A percentile compares a stretch with the other conserved stretches of the same genome.
Evolutionary conservation across 495 filamentous ascomycete genomes (phyloP).

Genomic region (Neurospora sp.): DNA sequence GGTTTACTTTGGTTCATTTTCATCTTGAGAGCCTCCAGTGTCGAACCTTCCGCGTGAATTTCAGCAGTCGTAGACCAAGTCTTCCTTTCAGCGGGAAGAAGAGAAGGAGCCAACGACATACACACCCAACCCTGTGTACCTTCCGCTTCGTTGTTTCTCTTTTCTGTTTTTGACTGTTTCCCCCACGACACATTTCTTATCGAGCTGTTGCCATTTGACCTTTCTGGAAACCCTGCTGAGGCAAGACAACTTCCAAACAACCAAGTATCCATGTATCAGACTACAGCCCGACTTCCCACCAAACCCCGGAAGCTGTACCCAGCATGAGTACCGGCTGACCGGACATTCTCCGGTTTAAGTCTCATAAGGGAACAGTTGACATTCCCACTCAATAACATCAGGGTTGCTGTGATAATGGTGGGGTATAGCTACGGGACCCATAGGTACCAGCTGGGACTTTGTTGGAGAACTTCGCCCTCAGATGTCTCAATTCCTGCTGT

Average conservation of each 20-base stretch:
- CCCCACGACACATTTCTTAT: neutral
- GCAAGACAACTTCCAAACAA: neutral
- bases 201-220: neutral
- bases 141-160: neutral
- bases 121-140: neutral
- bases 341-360: neutral
- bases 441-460: neutral
- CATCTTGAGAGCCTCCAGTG: neutral
- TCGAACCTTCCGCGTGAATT: neutral
- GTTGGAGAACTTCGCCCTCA: neutral
- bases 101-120: neutral
- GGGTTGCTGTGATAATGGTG: neutral
- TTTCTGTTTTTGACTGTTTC: neutral
- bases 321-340: neutral
- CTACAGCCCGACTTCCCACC: neutral
- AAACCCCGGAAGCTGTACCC: neutral
- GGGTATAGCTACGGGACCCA: neutral
- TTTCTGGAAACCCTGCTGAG: neutral
- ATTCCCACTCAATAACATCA: neutral
- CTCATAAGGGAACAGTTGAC: neutral
- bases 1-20: neutral
- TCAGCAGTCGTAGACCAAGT: neutral
- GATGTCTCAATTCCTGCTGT: neutral
- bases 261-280: neutral
- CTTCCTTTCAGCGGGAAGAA: neutral